Conservation (phyloP, 192 early-diverging fungal species). For the Thoreauomyces humboldtii region DNA sequence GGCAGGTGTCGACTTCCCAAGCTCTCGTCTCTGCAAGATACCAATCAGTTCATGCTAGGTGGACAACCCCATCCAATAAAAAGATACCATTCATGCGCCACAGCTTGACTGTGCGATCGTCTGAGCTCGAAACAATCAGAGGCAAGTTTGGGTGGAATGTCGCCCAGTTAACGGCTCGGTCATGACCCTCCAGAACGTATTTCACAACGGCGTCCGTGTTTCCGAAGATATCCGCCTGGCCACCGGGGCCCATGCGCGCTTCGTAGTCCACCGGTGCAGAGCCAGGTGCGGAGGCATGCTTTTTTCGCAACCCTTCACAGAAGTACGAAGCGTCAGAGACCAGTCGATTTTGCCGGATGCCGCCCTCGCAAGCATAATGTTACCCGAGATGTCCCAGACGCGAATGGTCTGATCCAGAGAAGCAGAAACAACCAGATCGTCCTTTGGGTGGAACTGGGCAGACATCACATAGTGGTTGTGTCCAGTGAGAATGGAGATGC, state of each 20-base stretch:
- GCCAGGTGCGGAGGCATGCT: conserved; percentile 68
- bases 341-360: too few species aligned
- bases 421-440: conserved; percentile 94
- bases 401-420: conserved; percentile 96
- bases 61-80: neutral
- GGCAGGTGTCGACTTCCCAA: conserved; percentile 99
- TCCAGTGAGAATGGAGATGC: conserved; percentile 95
- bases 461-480: conserved; percentile 99
- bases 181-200: conserved; percentile 97
- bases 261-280: conserved; percentile 33
- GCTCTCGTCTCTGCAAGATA: conserved; percentile 78
- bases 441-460: conserved; percentile 97
- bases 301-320: conserved; percentile 68
- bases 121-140: conserved; percentile 93
- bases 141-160: conserved; percentile 96
- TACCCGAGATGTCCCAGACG: conserved; percentile 98
- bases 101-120: conserved; percentile 96
- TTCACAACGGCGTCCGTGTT: conserved; percentile 95
- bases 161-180: conserved; percentile 97
- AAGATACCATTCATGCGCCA: conserved; percentile 95
- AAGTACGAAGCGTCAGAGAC: too few species aligned
- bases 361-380: too few species aligned
- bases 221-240: conserved; percentile 94
- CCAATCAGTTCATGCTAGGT: neutral
- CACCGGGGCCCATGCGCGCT: conserved; percentile 29